Conservation (phyloP, 805 yeast genomes). For the Phaffomyces thermotolerans region DNA sequence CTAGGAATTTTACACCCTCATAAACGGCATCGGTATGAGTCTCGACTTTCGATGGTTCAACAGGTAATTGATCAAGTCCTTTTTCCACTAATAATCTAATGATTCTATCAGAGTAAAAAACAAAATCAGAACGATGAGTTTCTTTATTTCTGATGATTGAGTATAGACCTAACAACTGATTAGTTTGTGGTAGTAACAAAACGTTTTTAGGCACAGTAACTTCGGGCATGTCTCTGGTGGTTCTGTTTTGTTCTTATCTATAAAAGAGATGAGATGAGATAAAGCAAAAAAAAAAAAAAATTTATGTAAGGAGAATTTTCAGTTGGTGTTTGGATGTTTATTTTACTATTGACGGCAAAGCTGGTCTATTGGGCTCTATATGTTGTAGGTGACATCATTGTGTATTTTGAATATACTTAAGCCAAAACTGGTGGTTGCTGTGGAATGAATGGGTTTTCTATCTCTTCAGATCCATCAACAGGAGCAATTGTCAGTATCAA, state of each 20-base stretch:
- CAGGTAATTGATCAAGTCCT: slow-evolving; percentile 91
- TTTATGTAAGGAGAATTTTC: no score
- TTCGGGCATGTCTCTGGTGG: background rate
- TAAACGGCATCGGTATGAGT: slow-evolving; percentile 73
- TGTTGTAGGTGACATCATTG: background rate
- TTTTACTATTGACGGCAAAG: no score
- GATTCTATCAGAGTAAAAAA: slow-evolving; percentile 91
- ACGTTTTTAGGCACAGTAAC: slow-evolving; percentile 40
- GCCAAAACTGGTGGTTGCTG: slow-evolving; percentile 9
- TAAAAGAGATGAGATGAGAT: background rate
- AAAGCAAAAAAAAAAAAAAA: no score
- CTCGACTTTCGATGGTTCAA: slow-evolving; percentile 53
- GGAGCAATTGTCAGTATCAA: slow-evolving; percentile 66
- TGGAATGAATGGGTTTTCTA: slow-evolving; percentile 60
- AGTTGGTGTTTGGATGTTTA: no score
- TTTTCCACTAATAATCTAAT: slow-evolving; percentile 91
- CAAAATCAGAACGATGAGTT: slow-evolving; percentile 86
- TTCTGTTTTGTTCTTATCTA: background rate
- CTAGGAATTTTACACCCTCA: slow-evolving; percentile 75
- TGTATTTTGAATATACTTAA: background rate
- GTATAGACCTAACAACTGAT: slow-evolving; percentile 81
- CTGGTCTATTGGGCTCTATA: no score
- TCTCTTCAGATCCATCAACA: slow-evolving; percentile 59
- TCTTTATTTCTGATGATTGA: slow-evolving; percentile 79
- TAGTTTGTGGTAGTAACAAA: slow-evolving; percentile 72